Evolutionary conservation across 2,329 filamentous ascomycete genomes (phyloP), one percentile per base, ranked within the genome.

Genomic region (Keithomyces neogunnii): DNA sequence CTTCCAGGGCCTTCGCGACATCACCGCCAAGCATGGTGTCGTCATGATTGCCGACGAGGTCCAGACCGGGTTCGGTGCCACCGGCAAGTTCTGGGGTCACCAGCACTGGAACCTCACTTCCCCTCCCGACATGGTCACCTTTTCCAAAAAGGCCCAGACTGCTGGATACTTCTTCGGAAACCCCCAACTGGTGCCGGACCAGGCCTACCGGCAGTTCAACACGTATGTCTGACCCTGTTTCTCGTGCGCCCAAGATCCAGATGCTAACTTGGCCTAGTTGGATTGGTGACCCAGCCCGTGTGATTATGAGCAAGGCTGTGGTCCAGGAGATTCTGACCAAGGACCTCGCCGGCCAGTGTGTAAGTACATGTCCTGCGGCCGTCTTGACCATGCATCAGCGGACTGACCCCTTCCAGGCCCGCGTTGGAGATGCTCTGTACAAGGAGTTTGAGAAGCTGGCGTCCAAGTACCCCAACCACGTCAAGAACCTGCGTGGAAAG

Each of bases 131-230:
- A 93, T 96, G 76, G 90, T 96, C 43, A 96, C 90, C 53, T 96
- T 96, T 74, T 88, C 83, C 64, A 96, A 96, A 78, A 96, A 96
- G 78, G 91, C 90, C 3, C 90, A 96, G 73, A 88, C 90, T 2
- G 90, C 91, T 6, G 90, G 90, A 35, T 96, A 92, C 78, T 96
- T 93, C 78, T 96, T 84, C 66, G 86, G 86, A 54, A 85, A 93
- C 76, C 78, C 82, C 7, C 82, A 81, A 42, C 78, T 96, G 59
- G 79, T 88, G 10, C 90, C 90, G 56, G 95, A 95, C 76, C 91
- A 91, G 78, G 86, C 91, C 5, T 96, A 95, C 77, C 85, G 90
- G 55, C 90, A 96, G 72, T 96, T 96, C 79, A 96, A 96, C 78
- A 96, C 89, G 33, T 35, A 35, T 11, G 33, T 35, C 11, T 35